Base-by-base conservation (phyloP, 2,329 filamentous ascomycete species). In the Hymenoscyphus albidus region DNA sequence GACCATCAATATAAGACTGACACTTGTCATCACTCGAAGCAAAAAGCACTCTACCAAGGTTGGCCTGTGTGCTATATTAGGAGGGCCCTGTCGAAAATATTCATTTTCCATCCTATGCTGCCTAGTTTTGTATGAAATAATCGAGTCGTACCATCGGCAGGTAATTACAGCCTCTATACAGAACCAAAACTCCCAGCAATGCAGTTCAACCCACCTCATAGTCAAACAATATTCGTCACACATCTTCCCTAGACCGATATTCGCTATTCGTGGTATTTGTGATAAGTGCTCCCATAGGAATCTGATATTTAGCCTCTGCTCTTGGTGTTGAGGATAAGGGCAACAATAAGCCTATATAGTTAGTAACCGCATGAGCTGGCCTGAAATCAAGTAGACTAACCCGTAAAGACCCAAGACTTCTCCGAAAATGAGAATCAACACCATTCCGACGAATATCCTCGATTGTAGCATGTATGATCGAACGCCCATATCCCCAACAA, bases 361-460 rank as follows among this genome's bases (percentile, higher is more conserved):
- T 44, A 61, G 42, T n/a, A 54, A n/a, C 18, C 48, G 48, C 7
- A 3, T n/a, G 9, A 13, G 1, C 55, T 3, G 31, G 12, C 32
- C 12, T 2, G 5, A 38, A n/a, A 38, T 3, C 3, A 27, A 9
- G 14, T n/a, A 14, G 22, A 61, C 42, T n/a, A 55, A 54, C 39
- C 62, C 62, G 32, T 63, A 63, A 55, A 63, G 62, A 63, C 62
- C 95, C 76, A 99, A 77, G 18, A 99, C 95, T 83, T 99, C 95
- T 64, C 92, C 95, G 76, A 99, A 99, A 85, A 99, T 99, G 69
- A 98, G 85, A 72, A 98, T 98, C 73, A 99, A 81, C 58, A 99
- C 94, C 95, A 98, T 98, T 78, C 95, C 95, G 59, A 99, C 95
- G 73, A 97, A 99, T 70, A 99, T 90, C 69, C 94, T 87, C 59